Evolutionary conservation across 305 asterid genomes (phyloP), one percentile per base, ranked within the genome.

Genomic region (Andrographis paniculata): DNA sequence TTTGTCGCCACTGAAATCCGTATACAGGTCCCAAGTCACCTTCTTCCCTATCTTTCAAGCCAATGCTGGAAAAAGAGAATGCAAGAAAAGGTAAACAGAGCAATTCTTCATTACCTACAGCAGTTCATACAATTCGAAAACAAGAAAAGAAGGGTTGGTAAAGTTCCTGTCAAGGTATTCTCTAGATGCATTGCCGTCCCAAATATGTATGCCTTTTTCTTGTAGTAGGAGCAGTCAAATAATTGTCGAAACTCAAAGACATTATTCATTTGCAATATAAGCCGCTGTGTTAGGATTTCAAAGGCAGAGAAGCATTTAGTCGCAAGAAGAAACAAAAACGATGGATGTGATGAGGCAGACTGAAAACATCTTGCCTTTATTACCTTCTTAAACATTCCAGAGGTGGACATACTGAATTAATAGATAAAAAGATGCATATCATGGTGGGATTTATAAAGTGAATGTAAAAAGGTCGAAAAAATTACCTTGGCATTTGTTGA

Each of bases 111-210:
- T 63, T 42, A 59, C 61, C 67, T 45, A 23, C 11, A 50, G 40
- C 35, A 48, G 14, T n/a, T n/a, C n/a, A 37, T 37, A n/a, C 17
- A 13, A 37, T 37, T 2, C 14, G 17, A 14, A 37, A 0, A 33
- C 4, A 5, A 13, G 1, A 2, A 37, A 13, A 1, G 1, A 1
- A 2, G 12, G 14, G 18, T 37, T 37, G 1, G 42, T n/a, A n/a
- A 2, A n/a, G 56, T 71, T 63, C 97, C 93, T 82, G 75, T 82
- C 93, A 47, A 85, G 93, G 65, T 64, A 88, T 41, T 77, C 87
- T 53, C 93, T 82, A 45, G 97, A 77, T 68, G 95, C 97, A 72
- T 82, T 88, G 57, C 93, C 95, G 58, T 84, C 95, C 95, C 97
- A 84, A 62, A 82, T 77, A 55, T 69, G 89, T 59, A 88, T 76